Conservation (phyloP, 768 basidiomycete species). For the Lactifluus pinguis region DNA sequence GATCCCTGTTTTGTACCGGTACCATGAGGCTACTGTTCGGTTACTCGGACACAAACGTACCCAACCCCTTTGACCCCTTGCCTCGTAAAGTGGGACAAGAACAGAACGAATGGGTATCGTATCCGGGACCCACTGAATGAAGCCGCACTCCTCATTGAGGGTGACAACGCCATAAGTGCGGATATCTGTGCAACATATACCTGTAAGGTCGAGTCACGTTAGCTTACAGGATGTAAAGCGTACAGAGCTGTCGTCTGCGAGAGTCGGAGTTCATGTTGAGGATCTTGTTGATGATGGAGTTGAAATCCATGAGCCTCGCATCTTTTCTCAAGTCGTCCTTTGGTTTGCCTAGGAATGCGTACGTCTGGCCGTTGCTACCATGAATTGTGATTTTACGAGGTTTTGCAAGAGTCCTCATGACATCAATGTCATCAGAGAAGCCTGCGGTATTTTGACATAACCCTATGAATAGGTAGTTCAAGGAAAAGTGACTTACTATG, state of each 20-base stretch:
- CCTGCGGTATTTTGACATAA: conserved; percentile 32
- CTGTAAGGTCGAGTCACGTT: background rate
- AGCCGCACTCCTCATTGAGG: conserved; percentile 92
- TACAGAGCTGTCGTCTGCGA: conserved; percentile 81
- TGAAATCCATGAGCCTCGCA: conserved; percentile 95
- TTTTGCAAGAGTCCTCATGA: conserved; percentile 87
- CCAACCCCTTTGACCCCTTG: conserved; percentile 38
- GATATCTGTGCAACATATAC: conserved; percentile 52
- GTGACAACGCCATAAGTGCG: conserved; percentile 98
- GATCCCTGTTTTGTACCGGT: conserved; percentile 26
- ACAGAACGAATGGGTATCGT: conserved; percentile 77
- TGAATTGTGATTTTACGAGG: conserved; percentile 84
- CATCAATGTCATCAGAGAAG: conserved; percentile 72
- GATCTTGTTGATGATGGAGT: conserved; percentile 93
- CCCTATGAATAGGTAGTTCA: background rate
- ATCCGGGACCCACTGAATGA: conserved; percentile 98
- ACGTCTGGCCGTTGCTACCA: conserved; percentile 74
- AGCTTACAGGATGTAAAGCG: conserved; percentile 24
- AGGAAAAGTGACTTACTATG: conserved; percentile 36
- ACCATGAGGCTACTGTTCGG: background rate
- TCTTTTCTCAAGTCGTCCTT: conserved; percentile 98
- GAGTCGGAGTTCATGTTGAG: conserved; percentile 92
- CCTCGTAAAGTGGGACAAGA: conserved; percentile 57
- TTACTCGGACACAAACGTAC: conserved; percentile 30
- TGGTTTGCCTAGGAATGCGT: conserved; percentile 93